Evolutionary conservation across 2,329 filamentous ascomycete genomes (phyloP).

Genomic region (Alternaria angustiovoidea): DNA sequence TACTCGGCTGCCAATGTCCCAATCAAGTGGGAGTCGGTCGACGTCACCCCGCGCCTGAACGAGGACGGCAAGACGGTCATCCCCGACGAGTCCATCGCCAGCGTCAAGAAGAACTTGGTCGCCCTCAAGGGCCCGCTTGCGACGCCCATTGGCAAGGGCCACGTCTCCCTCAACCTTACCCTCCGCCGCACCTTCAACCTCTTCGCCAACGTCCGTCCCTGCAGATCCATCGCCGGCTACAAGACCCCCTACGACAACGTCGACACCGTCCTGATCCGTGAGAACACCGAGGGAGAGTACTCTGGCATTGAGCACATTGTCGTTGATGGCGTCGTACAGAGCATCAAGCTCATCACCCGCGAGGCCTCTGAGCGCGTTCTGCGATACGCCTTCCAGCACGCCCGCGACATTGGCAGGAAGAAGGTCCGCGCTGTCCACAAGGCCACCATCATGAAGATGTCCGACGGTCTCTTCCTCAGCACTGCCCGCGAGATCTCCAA

Average conservation of each 20-base stretch:
- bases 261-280: slow-evolving; percentile 96
- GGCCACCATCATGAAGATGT: slow-evolving; percentile 99
- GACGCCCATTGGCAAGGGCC: slow-evolving; percentile 97
- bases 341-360: slow-evolving; percentile 98
- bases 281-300: slow-evolving; percentile 99
- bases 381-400: slow-evolving; percentile 98
- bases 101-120: slow-evolving; percentile 94
- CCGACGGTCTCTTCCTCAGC: slow-evolving; percentile 95
- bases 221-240: slow-evolving; percentile 95
- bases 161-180: slow-evolving; percentile 98
- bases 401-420: slow-evolving; percentile 87
- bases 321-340: slow-evolving; percentile 96
- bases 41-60: slow-evolving; percentile 92
- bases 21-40: slow-evolving; percentile 95
- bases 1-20: slow-evolving; percentile 95
- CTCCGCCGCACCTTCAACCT: slow-evolving; percentile 99
- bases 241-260: slow-evolving; percentile 98
- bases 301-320: slow-evolving; percentile 98
- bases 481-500: slow-evolving; percentile 86
- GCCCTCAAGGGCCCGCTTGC: slow-evolving; percentile 98
- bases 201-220: slow-evolving; percentile 98
- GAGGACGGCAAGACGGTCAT: slow-evolving; percentile 97
- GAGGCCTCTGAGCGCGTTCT: slow-evolving; percentile 95
- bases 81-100: slow-evolving; percentile 89
- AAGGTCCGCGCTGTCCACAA: slow-evolving; percentile 99